These are phyloP conservation scores for Penicillium freii DNA, from an alignment of 2,329 filamentous ascomycete genomes.

Conservation along the genomic window DNA sequence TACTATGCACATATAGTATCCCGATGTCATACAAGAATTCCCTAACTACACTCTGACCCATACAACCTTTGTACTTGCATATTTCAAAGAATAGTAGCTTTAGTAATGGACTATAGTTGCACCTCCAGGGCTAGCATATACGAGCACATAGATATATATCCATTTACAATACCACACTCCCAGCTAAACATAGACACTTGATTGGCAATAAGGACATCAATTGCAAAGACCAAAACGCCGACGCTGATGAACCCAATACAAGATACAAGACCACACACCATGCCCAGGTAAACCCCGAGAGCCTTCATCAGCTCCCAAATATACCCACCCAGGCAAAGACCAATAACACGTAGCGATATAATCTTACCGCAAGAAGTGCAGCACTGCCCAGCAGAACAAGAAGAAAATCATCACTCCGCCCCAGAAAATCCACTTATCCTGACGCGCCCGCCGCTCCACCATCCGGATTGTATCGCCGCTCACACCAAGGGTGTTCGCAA, in stretches of 20 bases:
- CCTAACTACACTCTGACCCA: too few relatives aligned
- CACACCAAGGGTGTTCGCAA: conserved; percentile 89
- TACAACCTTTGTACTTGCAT: not conserved
- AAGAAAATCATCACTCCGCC: conserved; percentile 83
- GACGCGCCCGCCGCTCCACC: conserved; percentile 84
- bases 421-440: conserved; percentile 99
- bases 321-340: not conserved
- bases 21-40: too few relatives aligned
- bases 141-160: not conserved
- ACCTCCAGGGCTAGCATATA: not conserved
- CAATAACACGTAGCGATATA: not conserved
- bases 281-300: conserved; percentile 1
- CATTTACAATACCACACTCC: conserved; percentile 3
- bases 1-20: not conserved
- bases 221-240: conserved; percentile 29
- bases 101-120: not conserved
- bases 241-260: conserved; percentile 29
- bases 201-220: conserved; percentile 4
- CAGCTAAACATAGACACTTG: not conserved
- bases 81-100: not conserved
- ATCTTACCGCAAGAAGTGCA: conserved; percentile 72
- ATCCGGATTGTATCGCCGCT: conserved; percentile 96
- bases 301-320: not conserved
- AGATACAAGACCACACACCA: conserved; percentile 10
- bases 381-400: conserved; percentile 83